Base-by-base conservation (phyloP, 2,329 filamentous ascomycete genomes). In the Fonsecaea monophora region DNA sequence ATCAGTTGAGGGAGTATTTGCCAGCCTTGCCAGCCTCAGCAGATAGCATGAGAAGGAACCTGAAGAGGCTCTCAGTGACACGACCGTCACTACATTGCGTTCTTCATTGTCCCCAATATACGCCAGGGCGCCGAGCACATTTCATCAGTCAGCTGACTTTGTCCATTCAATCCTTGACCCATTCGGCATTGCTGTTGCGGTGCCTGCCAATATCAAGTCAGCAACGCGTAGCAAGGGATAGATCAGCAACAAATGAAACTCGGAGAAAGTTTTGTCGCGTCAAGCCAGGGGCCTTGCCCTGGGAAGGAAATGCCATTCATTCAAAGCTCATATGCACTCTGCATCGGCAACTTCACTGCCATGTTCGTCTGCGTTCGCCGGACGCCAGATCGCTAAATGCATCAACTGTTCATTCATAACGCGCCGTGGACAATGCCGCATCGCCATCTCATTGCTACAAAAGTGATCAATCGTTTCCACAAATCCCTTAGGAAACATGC, bases 401-500 rank as follows among this genome's bases (percentile, higher is more conserved):
- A 53, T 38, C 34, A 58, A 58, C 55, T 58, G 30, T 21, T 62
- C 38, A 38, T 53, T 62, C 50, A 55, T 62, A 15, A 25, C 48
- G 21, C 45, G 38, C 34, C 45, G 15, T 42, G 25, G 21, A 50
- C 59, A 38, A 34, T 34, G 48, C 18, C 21, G 18, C 8, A 10
- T 61, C 34, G 9, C 21, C 48, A 40, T n/a, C 6, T 34, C 30
- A 34, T 34, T 34, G 34, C 45, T 42, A 12, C 53, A 15, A 18
- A 30, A n/a, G 32, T 15, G 32, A 38, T n/a, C 35, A 12, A 9
- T 37, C 35, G n/a, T 34, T 48, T 7, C 58, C 25, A 21, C 6
- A 8, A 12, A 40, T 42, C 15, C n/a, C 53, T 65, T 63, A 69
- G 55, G 61, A 67, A 53, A 65, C 60, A 60, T 70, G 68, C 53